Evolutionary conservation across 306 rosid species (phyloP).

Genomic region (Trifolium subterraneum): DNA sequence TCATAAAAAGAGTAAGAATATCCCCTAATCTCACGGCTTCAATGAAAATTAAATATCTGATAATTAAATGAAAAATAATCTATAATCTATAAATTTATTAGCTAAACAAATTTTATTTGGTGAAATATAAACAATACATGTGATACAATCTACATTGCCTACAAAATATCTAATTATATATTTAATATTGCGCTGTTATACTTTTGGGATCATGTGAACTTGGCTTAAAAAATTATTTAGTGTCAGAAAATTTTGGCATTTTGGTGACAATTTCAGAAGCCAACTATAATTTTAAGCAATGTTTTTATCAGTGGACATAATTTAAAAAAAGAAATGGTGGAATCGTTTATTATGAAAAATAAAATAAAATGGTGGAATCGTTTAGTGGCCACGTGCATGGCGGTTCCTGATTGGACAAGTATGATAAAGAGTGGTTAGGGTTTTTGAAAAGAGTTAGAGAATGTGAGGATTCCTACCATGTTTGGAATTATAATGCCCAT

Average conservation of each 20-base stretch:
- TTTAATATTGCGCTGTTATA: slow-evolving; percentile 43
- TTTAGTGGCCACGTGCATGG: slow-evolving; percentile 68
- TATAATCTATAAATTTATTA: not conserved
- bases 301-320: slow-evolving; percentile 39
- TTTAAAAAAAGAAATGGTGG: slow-evolving; percentile 51
- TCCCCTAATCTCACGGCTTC: not conserved
- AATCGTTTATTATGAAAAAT: slow-evolving; percentile 33
- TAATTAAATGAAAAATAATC: not conserved
- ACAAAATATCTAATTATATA: slow-evolving; percentile 39
- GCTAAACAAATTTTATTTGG: not conserved
- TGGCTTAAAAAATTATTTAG: slow-evolving; percentile 36
- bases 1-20: not conserved
- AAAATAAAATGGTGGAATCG: slow-evolving; percentile 42
- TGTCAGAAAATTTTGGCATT: slow-evolving; percentile 56
- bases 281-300: slow-evolving; percentile 50
- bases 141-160: slow-evolving; percentile 53
- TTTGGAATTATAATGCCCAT: slow-evolving; percentile 47
- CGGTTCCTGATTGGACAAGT: slow-evolving; percentile 45
- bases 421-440: slow-evolving; percentile 45
- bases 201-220: slow-evolving; percentile 65
- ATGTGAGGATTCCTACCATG: slow-evolving; percentile 47
- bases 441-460: slow-evolving; percentile 30
- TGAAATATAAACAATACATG: slow-evolving; percentile 47
- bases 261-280: slow-evolving; percentile 55
- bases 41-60: not conserved